phyloP scores from a whole-genome alignment of 2,329 filamentous ascomycete genomes.

The Fusarium protoensiforme region DNA sequence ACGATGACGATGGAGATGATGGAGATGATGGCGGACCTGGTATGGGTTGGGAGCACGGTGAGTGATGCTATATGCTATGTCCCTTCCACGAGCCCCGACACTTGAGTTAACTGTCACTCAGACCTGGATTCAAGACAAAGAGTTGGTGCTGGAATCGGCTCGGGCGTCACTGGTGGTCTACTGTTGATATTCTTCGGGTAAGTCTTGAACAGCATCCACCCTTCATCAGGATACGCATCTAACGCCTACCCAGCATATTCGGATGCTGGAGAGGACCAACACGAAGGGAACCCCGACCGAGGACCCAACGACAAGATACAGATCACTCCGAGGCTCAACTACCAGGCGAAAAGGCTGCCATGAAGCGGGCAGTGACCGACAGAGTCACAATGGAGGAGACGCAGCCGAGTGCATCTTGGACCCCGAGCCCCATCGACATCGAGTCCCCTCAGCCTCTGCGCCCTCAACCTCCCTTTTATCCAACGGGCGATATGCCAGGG shows the following conservation, averaged over 20 bases:
- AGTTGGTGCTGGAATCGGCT: constrained; percentile 19
- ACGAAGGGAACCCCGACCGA: background rate
- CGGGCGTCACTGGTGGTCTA: constrained; percentile 8
- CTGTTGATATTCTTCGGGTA: constrained; percentile 24
- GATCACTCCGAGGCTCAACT: background rate
- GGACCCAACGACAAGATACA: background rate
- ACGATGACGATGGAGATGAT: no score
- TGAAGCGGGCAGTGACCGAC: background rate
- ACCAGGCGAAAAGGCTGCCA: background rate
- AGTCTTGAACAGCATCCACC: background rate
- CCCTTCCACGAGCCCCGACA: no score
- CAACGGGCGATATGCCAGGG: constrained; percentile 11
- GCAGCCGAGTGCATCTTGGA: background rate
- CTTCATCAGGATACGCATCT: background rate
- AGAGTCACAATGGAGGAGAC: background rate
- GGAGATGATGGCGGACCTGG: no score
- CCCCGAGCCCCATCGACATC: background rate
- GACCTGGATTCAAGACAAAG: constrained; percentile 18
- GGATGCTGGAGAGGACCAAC: constrained; percentile 13
- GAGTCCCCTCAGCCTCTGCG: background rate
- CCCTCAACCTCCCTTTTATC: background rate
- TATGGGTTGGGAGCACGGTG: background rate
- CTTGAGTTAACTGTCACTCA: background rate
- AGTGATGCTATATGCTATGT: background rate
- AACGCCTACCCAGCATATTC: constrained; percentile 9